A percentile compares a stretch with the other conserved stretches of the same genome.
Evolutionary conservation across 1,139 yeast species (phyloP).

Genomic region (Candida albicans): DNA sequence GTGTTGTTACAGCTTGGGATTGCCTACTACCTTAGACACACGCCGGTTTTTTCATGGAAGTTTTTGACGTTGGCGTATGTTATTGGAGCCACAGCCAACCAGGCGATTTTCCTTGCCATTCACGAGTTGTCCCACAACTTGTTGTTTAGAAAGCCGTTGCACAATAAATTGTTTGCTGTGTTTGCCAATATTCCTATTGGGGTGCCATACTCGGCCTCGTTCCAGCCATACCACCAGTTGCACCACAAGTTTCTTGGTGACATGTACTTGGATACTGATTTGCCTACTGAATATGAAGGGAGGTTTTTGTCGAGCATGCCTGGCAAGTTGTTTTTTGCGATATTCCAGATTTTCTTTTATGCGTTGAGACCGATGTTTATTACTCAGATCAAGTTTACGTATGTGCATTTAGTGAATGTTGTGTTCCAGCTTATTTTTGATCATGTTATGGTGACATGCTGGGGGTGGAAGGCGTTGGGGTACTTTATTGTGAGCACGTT

Average conservation of each 20-base stretch:
- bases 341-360: conserved; percentile 84
- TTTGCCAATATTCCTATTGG: conserved; percentile 85
- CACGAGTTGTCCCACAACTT: conserved; percentile 87
- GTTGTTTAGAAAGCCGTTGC: conserved; percentile 76
- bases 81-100: conserved; percentile 84
- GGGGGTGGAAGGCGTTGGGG: conserved; percentile 65
- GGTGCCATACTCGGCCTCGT: conserved; percentile 85
- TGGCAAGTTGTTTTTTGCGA: conserved; percentile 89
- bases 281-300: conserved; percentile 81
- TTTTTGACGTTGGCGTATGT: conserved; percentile 68
- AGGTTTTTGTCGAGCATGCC: conserved; percentile 68
- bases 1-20: conserved; percentile 61
- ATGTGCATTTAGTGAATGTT: conserved; percentile 71
- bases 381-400: conserved; percentile 71
- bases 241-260: conserved; percentile 95
- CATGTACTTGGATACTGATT: conserved; percentile 77
- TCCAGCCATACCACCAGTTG: conserved; percentile 87
- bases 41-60: conserved; percentile 52
- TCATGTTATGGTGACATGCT: conserved; percentile 48
- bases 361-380: conserved; percentile 89
- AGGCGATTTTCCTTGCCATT: conserved; percentile 80
- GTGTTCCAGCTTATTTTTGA: conserved; percentile 61
- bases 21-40: conserved; percentile 61
- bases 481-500: conserved; percentile 79
- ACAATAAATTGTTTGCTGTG: conserved; percentile 76